Base-by-base conservation (phyloP, 371 early-diverging fungal species). In the Fennellomyces sp. region DNA sequence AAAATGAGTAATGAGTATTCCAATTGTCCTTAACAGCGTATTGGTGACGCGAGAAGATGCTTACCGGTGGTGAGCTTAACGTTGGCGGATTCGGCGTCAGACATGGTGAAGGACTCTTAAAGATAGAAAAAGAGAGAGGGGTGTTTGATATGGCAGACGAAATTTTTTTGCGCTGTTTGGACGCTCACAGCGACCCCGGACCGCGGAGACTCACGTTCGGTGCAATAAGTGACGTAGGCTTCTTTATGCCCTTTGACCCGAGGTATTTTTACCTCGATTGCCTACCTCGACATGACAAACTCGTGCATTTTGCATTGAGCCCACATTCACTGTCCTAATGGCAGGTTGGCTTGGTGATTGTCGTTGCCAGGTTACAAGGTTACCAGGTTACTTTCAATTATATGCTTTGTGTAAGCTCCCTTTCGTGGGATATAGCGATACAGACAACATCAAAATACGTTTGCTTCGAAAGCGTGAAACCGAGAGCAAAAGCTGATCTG, bases 11-110 rank as follows among this genome's bases (percentile, higher is more conserved):
- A 5, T 6, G 53, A 15, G 19, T 45, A 41, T 19, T 23, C 6
- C n/a, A 15, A 10, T 8, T 30, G 45, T 54, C 33, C n/a, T 45
- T 21, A 17, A 27, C 17, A 3, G 12, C n/a, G 36, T 52, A 38
- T 8, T 52, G 29, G 35, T 35, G 42, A 17, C 8, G 23, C 15
- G 35, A 15, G 0, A 28, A 26, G n/a, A 17, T 15, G 21, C 52
- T 51, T 63, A 63, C 63, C 63, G 48, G 63, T 63, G 57, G 63
- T 63, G 57, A 63, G 52, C 51, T 63, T 63, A 56, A 63, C 52
- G 30, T 54, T 31, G 23, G 62, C 54, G 27, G 52, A 30, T 53
- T 52, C 54, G 47, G 57, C 56, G 50, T 63, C 63, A 50, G 63
- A 56, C 63, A 63, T 63, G 49, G 47, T 61, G n/a, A 23, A 45